A percentile compares a stretch with the other conserved stretches of the same genome.
Conservation (phyloP, 2,329 filamentous ascomycete species). For the Anisogramma anomala region DNA sequence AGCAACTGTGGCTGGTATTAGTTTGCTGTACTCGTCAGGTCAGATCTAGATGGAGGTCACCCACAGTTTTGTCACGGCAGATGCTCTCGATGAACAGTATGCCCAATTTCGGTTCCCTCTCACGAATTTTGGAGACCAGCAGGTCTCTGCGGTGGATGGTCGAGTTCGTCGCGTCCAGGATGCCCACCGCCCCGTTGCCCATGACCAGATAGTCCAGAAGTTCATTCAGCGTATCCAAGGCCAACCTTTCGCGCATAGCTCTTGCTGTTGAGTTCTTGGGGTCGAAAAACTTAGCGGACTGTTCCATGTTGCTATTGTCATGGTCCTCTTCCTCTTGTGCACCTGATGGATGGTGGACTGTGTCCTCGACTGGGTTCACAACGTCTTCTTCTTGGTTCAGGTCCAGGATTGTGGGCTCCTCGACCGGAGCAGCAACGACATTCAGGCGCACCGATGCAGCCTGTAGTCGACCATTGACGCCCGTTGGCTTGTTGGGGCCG, state of each 20-base stretch:
- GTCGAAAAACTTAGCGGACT: slow-evolving; percentile 89
- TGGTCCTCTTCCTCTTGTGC: slow-evolving; percentile 6
- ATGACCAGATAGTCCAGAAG: slow-evolving; percentile 78
- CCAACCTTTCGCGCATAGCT: slow-evolving; percentile 78
- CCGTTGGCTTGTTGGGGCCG: slow-evolving; percentile 20
- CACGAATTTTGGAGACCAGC: slow-evolving; percentile 71
- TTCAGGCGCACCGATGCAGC: slow-evolving; percentile 49
- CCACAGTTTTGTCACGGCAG: slow-evolving; percentile 64
- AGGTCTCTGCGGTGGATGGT: slow-evolving; percentile 75
- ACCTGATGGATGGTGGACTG: slow-evolving; percentile 4
- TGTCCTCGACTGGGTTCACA: slow-evolving; percentile 11
- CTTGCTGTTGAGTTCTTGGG: slow-evolving; percentile 74
- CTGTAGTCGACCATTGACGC: slow-evolving; percentile 35
- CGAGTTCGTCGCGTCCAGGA: slow-evolving; percentile 95
- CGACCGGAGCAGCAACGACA: slow-evolving; percentile 30
- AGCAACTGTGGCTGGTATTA: slow-evolving; percentile 42
- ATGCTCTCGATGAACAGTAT: slow-evolving; percentile 94
- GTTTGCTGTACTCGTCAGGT: slow-evolving; percentile 5
- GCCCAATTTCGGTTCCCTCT: slow-evolving; percentile 74
- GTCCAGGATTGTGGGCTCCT: slow-evolving; percentile 30
- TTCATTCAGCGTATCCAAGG: slow-evolving; percentile 85
- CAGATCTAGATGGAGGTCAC: too few relatives aligned
- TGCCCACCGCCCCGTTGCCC: slow-evolving; percentile 77
- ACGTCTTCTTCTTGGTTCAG: slow-evolving; percentile 21
- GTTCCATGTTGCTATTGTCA: slow-evolving; percentile 49